Evolutionary conservation across 2,329 filamentous ascomycete genomes (phyloP).

Genomic region (Colletotrichum musae): DNA sequence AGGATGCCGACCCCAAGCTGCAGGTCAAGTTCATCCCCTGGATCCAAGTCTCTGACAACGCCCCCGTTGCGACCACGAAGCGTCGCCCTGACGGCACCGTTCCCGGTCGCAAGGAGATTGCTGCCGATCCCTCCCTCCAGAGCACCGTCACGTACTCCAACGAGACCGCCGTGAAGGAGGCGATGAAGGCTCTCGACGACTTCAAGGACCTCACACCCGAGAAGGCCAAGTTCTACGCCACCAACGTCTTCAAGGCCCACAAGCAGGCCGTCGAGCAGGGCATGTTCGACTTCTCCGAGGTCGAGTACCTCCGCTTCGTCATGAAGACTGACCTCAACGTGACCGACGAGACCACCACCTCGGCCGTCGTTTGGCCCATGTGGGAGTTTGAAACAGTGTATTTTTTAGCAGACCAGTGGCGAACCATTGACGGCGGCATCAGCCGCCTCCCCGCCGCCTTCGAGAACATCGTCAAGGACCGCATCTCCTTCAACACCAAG

Average conservation of each 20-base stretch:
- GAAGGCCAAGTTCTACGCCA: slow-evolving; percentile 44
- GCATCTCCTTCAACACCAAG: slow-evolving; percentile 45
- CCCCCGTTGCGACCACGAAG: slow-evolving; percentile 44
- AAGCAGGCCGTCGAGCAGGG: slow-evolving; percentile 48
- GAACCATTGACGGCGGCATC: slow-evolving; percentile 52
- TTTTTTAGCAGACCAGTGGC: slow-evolving; percentile 46
- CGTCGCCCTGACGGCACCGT: slow-evolving; percentile 49
- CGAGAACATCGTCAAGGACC: slow-evolving; percentile 48
- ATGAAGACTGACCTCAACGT: slow-evolving; percentile 53
- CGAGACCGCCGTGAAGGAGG: slow-evolving; percentile 45
- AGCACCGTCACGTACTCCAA: slow-evolving; percentile 44
- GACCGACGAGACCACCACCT: slow-evolving; percentile 52
- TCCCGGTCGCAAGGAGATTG: slow-evolving; percentile 45
- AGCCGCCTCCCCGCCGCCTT: slow-evolving; percentile 53
- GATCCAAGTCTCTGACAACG: slow-evolving; percentile 55
- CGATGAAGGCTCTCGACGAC: slow-evolving; percentile 45
- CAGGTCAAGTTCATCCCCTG: slow-evolving; percentile 59
- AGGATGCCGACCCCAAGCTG: slow-evolving; percentile 45
- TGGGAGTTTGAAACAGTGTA: slow-evolving; percentile 49
- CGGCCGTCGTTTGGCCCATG: slow-evolving; percentile 46
- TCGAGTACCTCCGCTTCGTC: slow-evolving; percentile 50
- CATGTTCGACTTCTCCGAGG: slow-evolving; percentile 49
- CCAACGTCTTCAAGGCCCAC: slow-evolving; percentile 50
- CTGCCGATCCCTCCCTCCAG: slow-evolving; percentile 42
- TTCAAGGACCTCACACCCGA: slow-evolving; percentile 45